Base-by-base conservation (phyloP, 176 grass and related monocot species). In the Tuctoria greenei region DNA sequence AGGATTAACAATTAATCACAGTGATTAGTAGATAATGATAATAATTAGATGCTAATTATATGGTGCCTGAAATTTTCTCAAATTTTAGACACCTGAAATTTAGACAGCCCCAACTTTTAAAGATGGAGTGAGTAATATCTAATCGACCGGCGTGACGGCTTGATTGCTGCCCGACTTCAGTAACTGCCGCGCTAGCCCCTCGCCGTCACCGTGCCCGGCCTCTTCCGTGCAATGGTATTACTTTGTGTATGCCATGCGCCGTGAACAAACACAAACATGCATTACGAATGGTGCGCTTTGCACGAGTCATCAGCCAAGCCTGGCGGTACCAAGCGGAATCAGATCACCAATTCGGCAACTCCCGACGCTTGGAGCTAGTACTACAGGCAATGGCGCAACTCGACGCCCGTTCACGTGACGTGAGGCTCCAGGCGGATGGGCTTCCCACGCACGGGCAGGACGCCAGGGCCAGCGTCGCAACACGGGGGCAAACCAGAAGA, bases 401-500 rank as follows among this genome's bases (percentile, higher is more conserved):
- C 3, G 56, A 25, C 24, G 55, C 8, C 8, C 12, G 2, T 8
- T 15, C 50, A 37, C 14, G 49, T 20, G 51, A 20, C 40, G 28
- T 38, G 41, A 17, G 72, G 64, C 39, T 40, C 8, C 42, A 38
- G 64, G 56, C 37, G 8, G 54, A 5, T 11, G 55, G 37, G 51
- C 70, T 10, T 16, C 20, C n/a, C 39, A 27, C 0, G 24, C 21
- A 23, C 8, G 23, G 23, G 31, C 43, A 25, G 13, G 39, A 10
- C n/a, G 39, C 16, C 7, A 42, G 24, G 26, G 24, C 10, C 36
- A 31, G 25, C 71, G 36, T 35, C 70, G 42, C 23, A 54, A 20
- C 62, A 83, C 68, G 35, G 85, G 72, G 80, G 85, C 85, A 87
- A 87, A 87, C 61, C 59, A 79, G 85, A 67, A 45, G 80, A 82